A percentile compares a stretch with the other conserved stretches of the same genome.
Evolutionary conservation across 768 basidiomycete species (phyloP).

Genomic region (Antrodiella citrinella): DNA sequence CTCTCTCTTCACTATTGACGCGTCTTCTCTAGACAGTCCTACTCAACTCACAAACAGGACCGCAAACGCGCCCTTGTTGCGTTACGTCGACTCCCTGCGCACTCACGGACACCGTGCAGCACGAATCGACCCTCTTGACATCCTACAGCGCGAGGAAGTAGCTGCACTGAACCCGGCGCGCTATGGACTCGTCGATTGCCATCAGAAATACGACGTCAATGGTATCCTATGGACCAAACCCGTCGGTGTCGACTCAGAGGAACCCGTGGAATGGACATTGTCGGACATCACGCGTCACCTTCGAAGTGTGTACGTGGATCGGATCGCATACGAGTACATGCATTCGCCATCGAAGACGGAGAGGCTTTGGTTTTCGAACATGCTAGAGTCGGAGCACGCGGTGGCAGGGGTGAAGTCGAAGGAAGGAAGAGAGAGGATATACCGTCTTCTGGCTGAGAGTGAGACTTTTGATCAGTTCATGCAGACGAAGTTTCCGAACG

Average conservation of each 20-base stretch:
- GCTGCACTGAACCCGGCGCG: constrained; percentile 68
- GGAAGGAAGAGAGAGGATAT: constrained; percentile 46
- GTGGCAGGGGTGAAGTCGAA: constrained; percentile 11
- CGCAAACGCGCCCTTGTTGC: constrained; percentile 67
- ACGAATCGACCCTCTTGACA: constrained; percentile 78
- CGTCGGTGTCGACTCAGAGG: constrained; percentile 26
- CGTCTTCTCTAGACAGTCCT: constrained; percentile 41
- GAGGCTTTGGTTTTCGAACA: constrained; percentile 81
- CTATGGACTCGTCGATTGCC: constrained; percentile 59
- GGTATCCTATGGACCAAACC: constrained; percentile 75
- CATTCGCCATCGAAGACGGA: constrained; percentile 82
- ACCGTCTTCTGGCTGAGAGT: constrained; percentile 60
- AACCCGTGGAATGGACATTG: constrained; percentile 53
- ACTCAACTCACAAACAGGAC: constrained; percentile 61
- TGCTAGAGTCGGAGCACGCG: constrained; percentile 57
- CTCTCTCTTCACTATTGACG: not conserved
- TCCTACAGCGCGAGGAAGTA: constrained; percentile 77
- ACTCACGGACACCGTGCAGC: constrained; percentile 81
- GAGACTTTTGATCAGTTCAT: constrained; percentile 83
- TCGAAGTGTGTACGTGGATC: constrained; percentile 68
- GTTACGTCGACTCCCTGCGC: constrained; percentile 87
- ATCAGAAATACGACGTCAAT: constrained; percentile 56
- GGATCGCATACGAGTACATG: constrained; percentile 90
- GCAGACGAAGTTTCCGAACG: constrained; percentile 82
- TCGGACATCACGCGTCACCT: constrained; percentile 65